Evolutionary conservation across 441 rosid species (phyloP).

Genomic region (Hura crepitans): DNA sequence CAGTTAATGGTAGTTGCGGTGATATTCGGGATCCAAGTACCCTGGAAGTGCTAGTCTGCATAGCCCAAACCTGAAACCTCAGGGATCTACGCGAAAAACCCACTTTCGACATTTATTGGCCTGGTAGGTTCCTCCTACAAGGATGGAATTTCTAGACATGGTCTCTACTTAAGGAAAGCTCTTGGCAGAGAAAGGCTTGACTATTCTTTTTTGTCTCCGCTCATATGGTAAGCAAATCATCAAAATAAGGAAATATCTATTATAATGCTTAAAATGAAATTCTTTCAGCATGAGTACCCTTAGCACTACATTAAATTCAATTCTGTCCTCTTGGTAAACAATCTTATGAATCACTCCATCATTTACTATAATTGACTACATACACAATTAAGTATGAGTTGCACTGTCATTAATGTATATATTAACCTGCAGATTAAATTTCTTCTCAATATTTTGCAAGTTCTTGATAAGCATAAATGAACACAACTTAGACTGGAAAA

Average conservation of each 20-base stretch:
- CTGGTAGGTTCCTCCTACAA: constrained; percentile 26
- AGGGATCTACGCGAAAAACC: constrained; percentile 31
- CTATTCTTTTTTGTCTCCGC: background rate
- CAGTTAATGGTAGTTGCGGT: constrained; percentile 51
- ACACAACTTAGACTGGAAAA: background rate
- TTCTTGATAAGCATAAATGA: constrained; percentile 9
- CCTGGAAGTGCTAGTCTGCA: constrained; percentile 63
- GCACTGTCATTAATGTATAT: background rate
- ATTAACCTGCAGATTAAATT: background rate
- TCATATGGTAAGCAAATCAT: constrained; percentile 6
- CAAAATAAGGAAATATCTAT: constrained; percentile 9
- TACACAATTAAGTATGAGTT: background rate
- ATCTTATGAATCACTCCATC: constrained; percentile 10
- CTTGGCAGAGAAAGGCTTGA: background rate
- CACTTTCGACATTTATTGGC: constrained; percentile 26
- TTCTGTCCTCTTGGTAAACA: constrained; percentile 11
- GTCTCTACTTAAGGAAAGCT: constrained; percentile 13
- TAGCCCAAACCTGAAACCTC: constrained; percentile 64
- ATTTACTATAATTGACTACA: background rate
- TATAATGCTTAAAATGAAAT: constrained; percentile 12
- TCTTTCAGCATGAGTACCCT: constrained; percentile 16
- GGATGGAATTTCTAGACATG: constrained; percentile 11
- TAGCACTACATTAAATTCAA: constrained; percentile 16
- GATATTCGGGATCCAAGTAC: constrained; percentile 71
- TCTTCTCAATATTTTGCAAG: background rate